phyloP scores from a whole-genome alignment of 129 eudicot genomes.

The Chrysanthemum seticuspe region DNA sequence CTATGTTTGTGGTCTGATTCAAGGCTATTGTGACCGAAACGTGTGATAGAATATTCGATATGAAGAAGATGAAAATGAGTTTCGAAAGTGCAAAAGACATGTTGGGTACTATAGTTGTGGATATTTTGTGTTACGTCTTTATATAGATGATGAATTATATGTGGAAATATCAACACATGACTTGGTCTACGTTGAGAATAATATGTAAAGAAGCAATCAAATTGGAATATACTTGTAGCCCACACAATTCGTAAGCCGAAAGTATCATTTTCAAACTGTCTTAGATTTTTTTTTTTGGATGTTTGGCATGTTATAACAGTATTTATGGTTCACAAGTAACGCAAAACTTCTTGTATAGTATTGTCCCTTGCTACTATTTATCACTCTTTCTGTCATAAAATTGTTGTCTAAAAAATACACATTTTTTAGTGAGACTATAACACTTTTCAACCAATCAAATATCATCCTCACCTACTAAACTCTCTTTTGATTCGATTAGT shows the following conservation, averaged over 20 bases:
- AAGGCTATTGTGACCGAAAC: slow-evolving; percentile 14
- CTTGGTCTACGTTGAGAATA: slow-evolving; percentile 17
- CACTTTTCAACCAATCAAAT: no score
- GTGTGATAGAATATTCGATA: slow-evolving; percentile 17
- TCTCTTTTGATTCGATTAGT: no score
- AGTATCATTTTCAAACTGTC: no score
- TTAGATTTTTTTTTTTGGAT: no score
- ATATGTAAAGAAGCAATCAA: slow-evolving; percentile 9
- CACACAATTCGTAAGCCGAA: slow-evolving; percentile 1
- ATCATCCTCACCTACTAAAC: no score
- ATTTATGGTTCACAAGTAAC: no score
- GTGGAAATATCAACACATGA: slow-evolving; percentile 11
- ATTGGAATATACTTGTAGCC: slow-evolving; percentile 22
- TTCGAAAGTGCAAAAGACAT: slow-evolving; percentile 35
- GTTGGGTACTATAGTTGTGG: slow-evolving; percentile 10
- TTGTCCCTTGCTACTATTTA: no score
- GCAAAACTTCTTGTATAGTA: no score
- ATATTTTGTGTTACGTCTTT: not conserved
- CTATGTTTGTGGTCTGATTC: slow-evolving; percentile 31
- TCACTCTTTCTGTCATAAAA: no score
- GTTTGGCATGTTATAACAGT: no score
- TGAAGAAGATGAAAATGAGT: slow-evolving; percentile 9
- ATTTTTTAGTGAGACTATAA: no score
- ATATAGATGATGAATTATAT: slow-evolving; percentile 5
- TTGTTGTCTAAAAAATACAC: no score